phyloP scores from a whole-genome alignment of 1,139 yeast species.

The Ogataea hybrid region DNA sequence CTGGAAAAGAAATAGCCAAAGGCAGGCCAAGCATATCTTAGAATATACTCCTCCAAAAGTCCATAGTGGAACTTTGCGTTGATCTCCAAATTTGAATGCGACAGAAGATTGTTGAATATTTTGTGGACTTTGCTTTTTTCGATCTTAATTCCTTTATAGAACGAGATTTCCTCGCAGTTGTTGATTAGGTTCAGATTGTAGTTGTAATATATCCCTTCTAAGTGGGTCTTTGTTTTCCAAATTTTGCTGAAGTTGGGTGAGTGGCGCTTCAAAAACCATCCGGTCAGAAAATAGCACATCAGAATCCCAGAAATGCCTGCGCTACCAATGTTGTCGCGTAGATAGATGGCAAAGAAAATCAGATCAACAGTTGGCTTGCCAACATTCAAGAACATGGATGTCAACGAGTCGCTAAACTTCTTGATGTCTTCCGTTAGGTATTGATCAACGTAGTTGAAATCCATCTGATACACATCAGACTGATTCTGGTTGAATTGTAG shows the following conservation, averaged over 20 bases:
- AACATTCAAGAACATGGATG: constrained; percentile 80
- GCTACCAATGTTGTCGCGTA: constrained; percentile 82
- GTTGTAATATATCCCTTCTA: constrained; percentile 89
- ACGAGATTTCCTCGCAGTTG: constrained; percentile 92
- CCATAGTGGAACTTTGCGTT: constrained; percentile 58
- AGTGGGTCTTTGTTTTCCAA: constrained; percentile 67
- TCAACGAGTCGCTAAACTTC: constrained; percentile 77
- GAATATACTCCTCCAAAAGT: constrained; percentile 78
- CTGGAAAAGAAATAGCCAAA: constrained; percentile 90
- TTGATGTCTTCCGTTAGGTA: constrained; percentile 85
- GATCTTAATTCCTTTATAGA: constrained; percentile 85
- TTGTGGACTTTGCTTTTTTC: constrained; percentile 67
- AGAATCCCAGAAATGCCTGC: constrained; percentile 82
- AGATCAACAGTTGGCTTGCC: constrained; percentile 92
- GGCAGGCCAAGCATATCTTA: constrained; percentile 94
- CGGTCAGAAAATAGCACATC: constrained; percentile 77
- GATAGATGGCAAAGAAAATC: constrained; percentile 81
- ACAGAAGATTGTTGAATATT: constrained; percentile 54
- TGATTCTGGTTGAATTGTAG: constrained; percentile 45
- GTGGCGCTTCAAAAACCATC: constrained; percentile 64
- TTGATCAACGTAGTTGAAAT: constrained; percentile 58
- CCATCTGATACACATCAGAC: constrained; percentile 26
- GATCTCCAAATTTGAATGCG: constrained; percentile 48
- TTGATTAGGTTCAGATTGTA: constrained; percentile 83
- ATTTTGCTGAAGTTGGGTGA: constrained; percentile 88